Base-by-base conservation (phyloP, 2,329 filamentous ascomycete genomes). In the Colletotrichum noveboracense region DNA sequence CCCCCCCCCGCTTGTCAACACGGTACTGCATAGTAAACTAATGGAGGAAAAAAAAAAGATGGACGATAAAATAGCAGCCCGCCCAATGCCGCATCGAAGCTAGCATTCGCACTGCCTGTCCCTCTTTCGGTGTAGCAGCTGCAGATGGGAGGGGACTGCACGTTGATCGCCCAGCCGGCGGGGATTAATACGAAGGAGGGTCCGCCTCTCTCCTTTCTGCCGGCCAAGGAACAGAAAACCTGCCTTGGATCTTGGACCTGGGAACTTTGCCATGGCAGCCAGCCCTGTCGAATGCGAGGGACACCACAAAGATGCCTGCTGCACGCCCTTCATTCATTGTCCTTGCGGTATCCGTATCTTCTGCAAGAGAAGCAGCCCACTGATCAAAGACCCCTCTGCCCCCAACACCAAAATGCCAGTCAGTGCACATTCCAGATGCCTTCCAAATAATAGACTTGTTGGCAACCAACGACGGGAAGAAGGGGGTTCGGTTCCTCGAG, bases 161-260 rank as follows among this genome's bases (percentile, higher is more conserved):
- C 61, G 34, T 65, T 65, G 74, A 74, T 74, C 70, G 58, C 70
- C 65, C 74, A 74, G 48, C 58, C 70, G 36, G 65, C 74, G 70
- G 70, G 74, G 74, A 68, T 75, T 34, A 76, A 76, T 76, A 76
- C 74, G 74, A 76, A 75, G 36, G 64, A 69, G 70, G 64, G 58
- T 69, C 70, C 70, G 64, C 64, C 48, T 72, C 61, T 72, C 61
- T 52, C 61, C 55, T 75, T 61, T 62, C 69, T 75, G 69, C 69
- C 69, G 32, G 32, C 73, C 69, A 70, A 75, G 55, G 56, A 72
- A 72, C n/a, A 52, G 70, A 48, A 66, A 66, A 68, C 70, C 65
- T 73, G 64, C 73, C 64, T 68, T 68, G 73, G 73, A 48, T n/a
- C 43, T 48, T 48, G 43, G 43, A 21, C 43, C 43, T 48, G 43